A percentile compares a stretch with the other conserved stretches of the same genome.
These are phyloP conservation scores for Linaria vulgaris DNA, from an alignment of 257 asterid species.

Conservation along the genomic window DNA sequence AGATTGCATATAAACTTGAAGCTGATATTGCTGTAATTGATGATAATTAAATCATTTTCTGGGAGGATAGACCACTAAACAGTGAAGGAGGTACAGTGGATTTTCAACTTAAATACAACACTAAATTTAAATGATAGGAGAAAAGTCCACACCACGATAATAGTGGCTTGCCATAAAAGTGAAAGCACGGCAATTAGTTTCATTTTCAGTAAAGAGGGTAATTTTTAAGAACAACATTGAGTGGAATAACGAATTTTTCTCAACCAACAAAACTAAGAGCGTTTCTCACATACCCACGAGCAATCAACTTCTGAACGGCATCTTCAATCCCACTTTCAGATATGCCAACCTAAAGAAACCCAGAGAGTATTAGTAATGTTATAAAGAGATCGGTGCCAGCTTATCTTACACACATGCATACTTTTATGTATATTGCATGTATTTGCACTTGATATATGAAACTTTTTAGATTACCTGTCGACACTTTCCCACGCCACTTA, in stretches of 20 bases:
- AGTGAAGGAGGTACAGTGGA: background rate
- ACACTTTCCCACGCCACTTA: slow-evolving; percentile 96
- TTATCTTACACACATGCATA: slow-evolving; percentile 5
- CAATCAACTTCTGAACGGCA: slow-evolving; percentile 87
- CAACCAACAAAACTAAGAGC: slow-evolving; percentile 24
- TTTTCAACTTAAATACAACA: background rate
- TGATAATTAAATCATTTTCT: slow-evolving; percentile 6
- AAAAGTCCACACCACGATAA: background rate
- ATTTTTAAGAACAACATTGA: slow-evolving; percentile 8
- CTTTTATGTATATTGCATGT: slow-evolving; percentile 3
- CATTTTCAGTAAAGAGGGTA: slow-evolving; percentile 10
- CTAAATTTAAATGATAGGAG: background rate
- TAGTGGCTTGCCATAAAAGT: slow-evolving; percentile 3
- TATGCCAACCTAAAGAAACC: slow-evolving; percentile 97
- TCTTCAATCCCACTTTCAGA: slow-evolving; percentile 94
- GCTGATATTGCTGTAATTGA: slow-evolving; percentile 7
- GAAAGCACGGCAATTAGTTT: slow-evolving; percentile 13
- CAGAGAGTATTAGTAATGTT: slow-evolving; percentile 18
- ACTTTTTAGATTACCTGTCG: slow-evolving; percentile 64
- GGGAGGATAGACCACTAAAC: slow-evolving; percentile 10
- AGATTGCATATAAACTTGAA: slow-evolving; percentile 9
- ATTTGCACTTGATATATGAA: slow-evolving; percentile 4
- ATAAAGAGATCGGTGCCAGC: slow-evolving; percentile 17
- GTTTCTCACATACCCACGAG: slow-evolving; percentile 67
- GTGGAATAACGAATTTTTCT: slow-evolving; percentile 17